Percentiles rank a stretch among this genome's conserved stretches.
These are phyloP conservation scores for Kluyveromyces starmeri DNA, from an alignment of 805 yeast genomes.

Conservation along the genomic window DNA sequence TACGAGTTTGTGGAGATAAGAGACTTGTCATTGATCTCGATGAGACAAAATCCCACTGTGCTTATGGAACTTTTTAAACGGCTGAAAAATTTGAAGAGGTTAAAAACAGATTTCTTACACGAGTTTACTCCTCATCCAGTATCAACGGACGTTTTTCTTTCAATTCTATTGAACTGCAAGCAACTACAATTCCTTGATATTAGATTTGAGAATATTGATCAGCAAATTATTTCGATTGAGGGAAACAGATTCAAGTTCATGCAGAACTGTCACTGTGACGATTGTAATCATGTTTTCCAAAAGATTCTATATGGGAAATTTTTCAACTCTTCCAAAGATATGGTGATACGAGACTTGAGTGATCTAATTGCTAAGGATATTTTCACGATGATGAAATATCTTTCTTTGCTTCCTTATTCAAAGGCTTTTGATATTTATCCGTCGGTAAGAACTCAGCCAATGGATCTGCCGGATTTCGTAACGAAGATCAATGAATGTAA, in stretches of 20 bases:
- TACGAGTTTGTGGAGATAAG: slow-evolving; percentile 29
- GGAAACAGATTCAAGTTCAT: slow-evolving; percentile 21
- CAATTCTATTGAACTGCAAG: slow-evolving; percentile 28
- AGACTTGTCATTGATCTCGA: slow-evolving; percentile 35
- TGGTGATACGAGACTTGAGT: slow-evolving; percentile 17
- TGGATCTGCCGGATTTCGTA: slow-evolving; percentile 27
- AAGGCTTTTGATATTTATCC: slow-evolving; percentile 37
- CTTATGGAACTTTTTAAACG: slow-evolving; percentile 28
- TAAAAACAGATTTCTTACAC: slow-evolving; percentile 34
- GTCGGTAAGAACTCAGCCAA: slow-evolving; percentile 35
- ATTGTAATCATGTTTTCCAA: slow-evolving; percentile 25
- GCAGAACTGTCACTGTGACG: slow-evolving; percentile 26
- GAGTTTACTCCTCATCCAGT: slow-evolving; percentile 28
- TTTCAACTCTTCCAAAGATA: slow-evolving; percentile 26
- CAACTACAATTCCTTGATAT: slow-evolving; percentile 33
- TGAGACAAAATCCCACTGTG: slow-evolving; percentile 27
- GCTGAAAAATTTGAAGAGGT: slow-evolving; percentile 26
- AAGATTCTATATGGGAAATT: slow-evolving; percentile 30
- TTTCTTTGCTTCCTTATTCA: slow-evolving; percentile 34
- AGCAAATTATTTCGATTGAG: slow-evolving; percentile 22
- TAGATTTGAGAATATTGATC: slow-evolving; percentile 29
- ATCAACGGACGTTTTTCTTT: slow-evolving; percentile 27
- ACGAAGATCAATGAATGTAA: slow-evolving; percentile 17
- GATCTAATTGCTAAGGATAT: slow-evolving; percentile 30
- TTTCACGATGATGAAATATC: slow-evolving; percentile 29